Percentiles rank a stretch among this genome's conserved stretches.
These are phyloP conservation scores for Vitis labrusca DNA, from an alignment of 164 flowering plant species.

Conservation along the genomic window DNA sequence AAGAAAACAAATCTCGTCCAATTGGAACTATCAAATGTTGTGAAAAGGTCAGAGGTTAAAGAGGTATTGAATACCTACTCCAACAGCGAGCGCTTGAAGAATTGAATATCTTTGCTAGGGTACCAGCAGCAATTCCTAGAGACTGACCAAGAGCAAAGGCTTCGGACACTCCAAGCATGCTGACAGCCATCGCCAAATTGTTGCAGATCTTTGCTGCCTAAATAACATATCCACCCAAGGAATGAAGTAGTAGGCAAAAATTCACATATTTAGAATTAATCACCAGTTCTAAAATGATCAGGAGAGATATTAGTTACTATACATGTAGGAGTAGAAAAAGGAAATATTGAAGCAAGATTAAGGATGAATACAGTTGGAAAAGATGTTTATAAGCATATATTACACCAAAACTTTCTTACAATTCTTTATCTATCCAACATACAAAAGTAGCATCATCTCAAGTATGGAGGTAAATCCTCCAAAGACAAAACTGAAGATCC, in stretches of 20 bases:
- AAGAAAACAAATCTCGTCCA: background rate
- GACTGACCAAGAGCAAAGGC: constrained; percentile 88
- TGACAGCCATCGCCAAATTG: constrained; percentile 89
- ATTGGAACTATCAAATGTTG: background rate
- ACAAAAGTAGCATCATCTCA: background rate
- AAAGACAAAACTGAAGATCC: background rate
- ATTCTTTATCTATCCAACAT: background rate
- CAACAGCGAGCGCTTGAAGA: constrained; percentile 96
- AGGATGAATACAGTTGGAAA: background rate
- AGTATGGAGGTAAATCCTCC: background rate
- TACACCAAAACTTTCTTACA: background rate
- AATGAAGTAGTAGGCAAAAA: background rate
- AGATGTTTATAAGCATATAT: background rate
- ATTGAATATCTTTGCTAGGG: constrained; percentile 73
- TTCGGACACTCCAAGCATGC: constrained; percentile 93
- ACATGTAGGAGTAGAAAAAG: too few relatives aligned
- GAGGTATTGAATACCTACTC: constrained; percentile 58
- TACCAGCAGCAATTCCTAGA: constrained; percentile 66
- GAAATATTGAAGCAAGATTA: too few relatives aligned
- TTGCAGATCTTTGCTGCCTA: constrained; percentile 97
- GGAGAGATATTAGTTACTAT: too few relatives aligned
- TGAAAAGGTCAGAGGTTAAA: background rate
- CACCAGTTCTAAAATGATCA: too few relatives aligned
- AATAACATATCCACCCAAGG: constrained; percentile 3
- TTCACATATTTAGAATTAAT: background rate